Evolutionary conservation across 139 green algal genomes (phyloP).

Genomic region (Chlamydomonas sphaeroides): DNA sequence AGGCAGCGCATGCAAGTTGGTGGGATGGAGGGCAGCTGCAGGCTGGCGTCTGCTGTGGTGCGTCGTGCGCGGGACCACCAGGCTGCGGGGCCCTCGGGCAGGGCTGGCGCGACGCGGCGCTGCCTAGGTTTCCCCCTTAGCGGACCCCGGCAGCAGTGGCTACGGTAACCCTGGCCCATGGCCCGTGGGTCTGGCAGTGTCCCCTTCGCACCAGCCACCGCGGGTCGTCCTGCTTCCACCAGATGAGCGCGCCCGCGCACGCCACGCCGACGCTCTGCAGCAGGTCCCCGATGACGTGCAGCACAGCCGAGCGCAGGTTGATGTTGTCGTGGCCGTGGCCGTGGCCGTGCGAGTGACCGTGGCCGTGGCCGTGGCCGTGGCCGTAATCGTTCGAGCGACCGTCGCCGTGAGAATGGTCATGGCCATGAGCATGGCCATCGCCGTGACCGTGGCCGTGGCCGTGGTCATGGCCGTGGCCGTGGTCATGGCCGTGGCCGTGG

Average conservation of each 20-base stretch:
- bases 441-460: slow-evolving; percentile 26
- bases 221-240: slow-evolving; percentile 81
- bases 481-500: slow-evolving; percentile 4
- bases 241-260: slow-evolving; percentile 89
- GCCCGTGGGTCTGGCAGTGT: too few relatives aligned
- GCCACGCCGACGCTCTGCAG: slow-evolving; percentile 91
- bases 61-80: too few relatives aligned
- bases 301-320: slow-evolving; percentile 55
- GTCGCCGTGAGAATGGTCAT: not conserved
- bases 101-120: too few relatives aligned
- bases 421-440: not conserved
- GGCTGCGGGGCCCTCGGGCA: too few relatives aligned
- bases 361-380: slow-evolving; percentile 38
- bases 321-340: slow-evolving; percentile 38
- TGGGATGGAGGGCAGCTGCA: too few relatives aligned
- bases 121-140: too few relatives aligned
- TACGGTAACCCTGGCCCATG: too few relatives aligned
- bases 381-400: slow-evolving; percentile 27
- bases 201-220: slow-evolving; percentile 61
- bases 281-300: slow-evolving; percentile 95
- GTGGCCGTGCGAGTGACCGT: slow-evolving; percentile 39
- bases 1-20: too few relatives aligned
- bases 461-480: not conserved
- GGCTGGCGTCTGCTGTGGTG: too few relatives aligned
- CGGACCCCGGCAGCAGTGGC: too few relatives aligned